Base-by-base conservation (phyloP, 2,329 filamentous ascomycete genomes). In the Aphanocladium album region DNA sequence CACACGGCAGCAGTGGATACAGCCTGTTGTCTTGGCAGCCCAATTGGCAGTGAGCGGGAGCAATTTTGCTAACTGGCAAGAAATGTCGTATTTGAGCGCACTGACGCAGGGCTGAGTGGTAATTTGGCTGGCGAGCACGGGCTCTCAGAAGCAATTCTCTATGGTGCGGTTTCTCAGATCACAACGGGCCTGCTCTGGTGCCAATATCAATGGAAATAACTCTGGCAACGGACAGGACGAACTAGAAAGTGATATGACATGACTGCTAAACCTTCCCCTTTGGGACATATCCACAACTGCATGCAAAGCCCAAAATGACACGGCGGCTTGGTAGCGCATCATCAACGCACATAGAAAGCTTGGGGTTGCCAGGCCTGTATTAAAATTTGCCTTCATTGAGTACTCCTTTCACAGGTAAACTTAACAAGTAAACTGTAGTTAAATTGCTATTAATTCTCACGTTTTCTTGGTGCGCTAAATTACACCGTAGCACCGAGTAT, bases 101-200 rank as follows among this genome's bases (percentile, higher is more conserved):
- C 55, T 57, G 55, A 57, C 55, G 55, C 55, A 57, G 37, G 55
- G 55, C 55, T 57, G 55, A 57, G 45, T 27, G 17, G 45, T 50
- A 35, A 45, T 23, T 17, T 25, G 8, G 41, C 43, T 23, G 30
- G n/a, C 19, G 23, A 16, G 27, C 54, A 57, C 54, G 30, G 19
- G 41, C 53, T 23, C 27, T 37, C 30, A 23, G 43, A 17, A 43
- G 5, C 37, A 8, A 19, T 30, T 41, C 23, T 30, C 37, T 45
- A 16, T 54, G 52, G 52, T 3, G 23, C 7, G 12, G 35, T 39
- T 4, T 14, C 35, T 14, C 35, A 17, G 35, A 39, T 39, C 19
- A 30, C 30, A 39, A 39, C 16, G 35, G 35, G n/a, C n/a, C n/a
- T n/a, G n/a, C n/a, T n/a, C n/a, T n/a, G n/a, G n/a, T n/a, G n/a